A percentile compares a stretch with the other conserved stretches of the same genome.
These are phyloP conservation scores for Penicillium sp. DNA, from an alignment of 2,329 filamentous ascomycete species.

Conservation along the genomic window DNA sequence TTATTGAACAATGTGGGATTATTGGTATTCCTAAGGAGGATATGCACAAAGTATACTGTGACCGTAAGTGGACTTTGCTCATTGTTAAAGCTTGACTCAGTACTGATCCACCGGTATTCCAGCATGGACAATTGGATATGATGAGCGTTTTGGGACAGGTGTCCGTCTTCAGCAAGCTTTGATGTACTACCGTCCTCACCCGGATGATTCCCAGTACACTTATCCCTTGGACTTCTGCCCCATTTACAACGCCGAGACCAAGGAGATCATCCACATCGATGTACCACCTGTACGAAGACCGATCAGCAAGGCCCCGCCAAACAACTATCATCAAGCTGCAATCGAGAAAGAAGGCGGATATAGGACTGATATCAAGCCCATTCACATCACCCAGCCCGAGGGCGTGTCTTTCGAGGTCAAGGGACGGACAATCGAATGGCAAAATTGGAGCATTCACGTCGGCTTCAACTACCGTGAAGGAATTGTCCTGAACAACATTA, in stretches of 20 bases:
- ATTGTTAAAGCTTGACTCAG: not conserved
- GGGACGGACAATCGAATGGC: conserved; percentile 76
- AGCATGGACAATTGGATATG: conserved; percentile 93
- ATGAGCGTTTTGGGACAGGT: conserved; percentile 78
- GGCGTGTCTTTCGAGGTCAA: conserved; percentile 81
- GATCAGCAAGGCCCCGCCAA: conserved; percentile 66
- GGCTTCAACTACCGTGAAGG: conserved; percentile 95
- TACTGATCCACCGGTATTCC: conserved; percentile 8
- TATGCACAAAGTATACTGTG: conserved; percentile 95
- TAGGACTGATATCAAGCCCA: conserved; percentile 75
- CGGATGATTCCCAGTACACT: conserved; percentile 86
- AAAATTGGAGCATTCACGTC: conserved; percentile 90
- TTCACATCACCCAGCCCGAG: conserved; percentile 83
- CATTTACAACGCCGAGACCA: conserved; percentile 79
- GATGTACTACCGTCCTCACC: conserved; percentile 88
- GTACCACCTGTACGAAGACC: conserved; percentile 74
- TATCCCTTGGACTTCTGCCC: conserved; percentile 93
- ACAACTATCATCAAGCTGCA: conserved; percentile 75
- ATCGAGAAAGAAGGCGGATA: conserved; percentile 74
- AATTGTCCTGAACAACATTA: conserved; percentile 85
- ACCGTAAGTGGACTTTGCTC: conserved; percentile 55
- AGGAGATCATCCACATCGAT: conserved; percentile 78
- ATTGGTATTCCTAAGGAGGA: conserved; percentile 76
- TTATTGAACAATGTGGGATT: conserved; percentile 86
- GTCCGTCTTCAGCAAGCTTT: conserved; percentile 85